phyloP scores from a whole-genome alignment of 805 yeast species.

The Starmera amethionina region DNA sequence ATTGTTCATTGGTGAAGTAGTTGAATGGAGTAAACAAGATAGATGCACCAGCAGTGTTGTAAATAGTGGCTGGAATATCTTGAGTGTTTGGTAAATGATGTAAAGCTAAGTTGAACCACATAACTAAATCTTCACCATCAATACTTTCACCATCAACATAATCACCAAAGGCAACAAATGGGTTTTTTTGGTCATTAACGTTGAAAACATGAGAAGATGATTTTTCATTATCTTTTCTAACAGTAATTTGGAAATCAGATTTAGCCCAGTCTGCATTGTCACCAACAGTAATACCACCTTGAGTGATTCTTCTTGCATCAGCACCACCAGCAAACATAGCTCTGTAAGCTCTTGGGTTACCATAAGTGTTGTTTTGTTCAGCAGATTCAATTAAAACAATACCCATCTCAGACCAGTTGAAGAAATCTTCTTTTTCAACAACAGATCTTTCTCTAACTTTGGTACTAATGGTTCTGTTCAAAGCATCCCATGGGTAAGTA shows the following conservation, averaged over 20 bases:
- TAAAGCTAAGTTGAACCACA: conserved; percentile 20
- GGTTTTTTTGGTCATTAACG: conserved; percentile 15
- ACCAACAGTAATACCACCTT: conserved; percentile 9
- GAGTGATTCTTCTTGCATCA: conserved; percentile 20
- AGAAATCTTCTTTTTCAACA: conserved; percentile 11
- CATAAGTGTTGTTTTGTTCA: conserved; percentile 15
- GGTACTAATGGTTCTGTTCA: conserved; percentile 16
- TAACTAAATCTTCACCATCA: conserved; percentile 19
- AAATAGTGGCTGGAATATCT: conserved; percentile 21
- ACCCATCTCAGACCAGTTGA: conserved; percentile 14
- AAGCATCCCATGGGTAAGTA: conserved; percentile 20
- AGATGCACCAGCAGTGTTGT: conserved; percentile 17
- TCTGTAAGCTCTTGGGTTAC: conserved; percentile 20
- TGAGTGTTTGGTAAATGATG: conserved; percentile 22
- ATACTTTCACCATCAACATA: conserved; percentile 19
- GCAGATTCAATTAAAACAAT: conserved; percentile 17
- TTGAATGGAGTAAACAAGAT: conserved; percentile 19
- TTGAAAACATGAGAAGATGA: conserved; percentile 14
- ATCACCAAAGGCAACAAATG: conserved; percentile 12
- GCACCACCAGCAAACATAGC: conserved; percentile 15
- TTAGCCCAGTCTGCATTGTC: conserved; percentile 18
- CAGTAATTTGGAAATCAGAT: conserved; percentile 13
- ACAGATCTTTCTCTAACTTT: conserved; percentile 9
- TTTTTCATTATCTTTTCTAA: conserved; percentile 17
- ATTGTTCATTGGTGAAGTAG: conserved; percentile 17